phyloP scores from a whole-genome alignment of 208 protist genomes.

The Trypanosoma cruzi region DNA sequence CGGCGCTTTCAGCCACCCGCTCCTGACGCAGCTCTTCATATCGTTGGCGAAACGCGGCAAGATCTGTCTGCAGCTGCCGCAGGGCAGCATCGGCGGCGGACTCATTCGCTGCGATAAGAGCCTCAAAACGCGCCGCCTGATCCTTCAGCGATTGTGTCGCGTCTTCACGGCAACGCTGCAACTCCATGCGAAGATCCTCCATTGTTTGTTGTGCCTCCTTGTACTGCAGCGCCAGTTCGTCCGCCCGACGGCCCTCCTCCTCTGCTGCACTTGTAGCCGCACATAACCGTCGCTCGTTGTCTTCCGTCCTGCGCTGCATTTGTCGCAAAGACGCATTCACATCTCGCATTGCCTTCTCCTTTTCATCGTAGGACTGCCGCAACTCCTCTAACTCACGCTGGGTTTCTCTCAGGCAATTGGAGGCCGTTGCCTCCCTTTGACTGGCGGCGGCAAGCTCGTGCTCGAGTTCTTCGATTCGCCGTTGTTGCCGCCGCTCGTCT shows the following conservation, averaged over 20 bases:
- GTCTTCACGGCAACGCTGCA: constrained; percentile 11
- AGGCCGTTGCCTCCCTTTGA: background rate
- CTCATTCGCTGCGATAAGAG: constrained; percentile 3
- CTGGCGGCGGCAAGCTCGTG: background rate
- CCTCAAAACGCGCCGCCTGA: constrained; percentile 18
- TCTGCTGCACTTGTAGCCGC: constrained; percentile 16
- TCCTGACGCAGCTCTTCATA: constrained; percentile 18
- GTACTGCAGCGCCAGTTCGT: constrained; percentile 8
- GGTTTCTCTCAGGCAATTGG: constrained; percentile 4
- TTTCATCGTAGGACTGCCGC: background rate
- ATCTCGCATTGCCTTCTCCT: constrained; percentile 15
- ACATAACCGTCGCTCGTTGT: constrained; percentile 22
- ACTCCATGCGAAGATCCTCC: background rate
- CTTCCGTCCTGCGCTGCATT: constrained; percentile 3
- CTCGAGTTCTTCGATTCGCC: constrained; percentile 26
- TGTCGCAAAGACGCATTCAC: constrained; percentile 21
- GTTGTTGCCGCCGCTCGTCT: constrained; percentile 9
- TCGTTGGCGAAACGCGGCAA: background rate
- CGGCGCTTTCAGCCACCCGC: constrained; percentile 3
- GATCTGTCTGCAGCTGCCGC: constrained; percentile 9
- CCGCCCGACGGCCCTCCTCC: background rate
- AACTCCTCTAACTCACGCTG: constrained; percentile 4
- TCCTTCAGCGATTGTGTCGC: constrained; percentile 5
- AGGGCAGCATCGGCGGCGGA: background rate
- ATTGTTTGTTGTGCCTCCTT: constrained; percentile 9